Evolutionary conservation across 2,329 filamentous ascomycete species (phyloP).

Genomic region (Trichoderma oligosporum): DNA sequence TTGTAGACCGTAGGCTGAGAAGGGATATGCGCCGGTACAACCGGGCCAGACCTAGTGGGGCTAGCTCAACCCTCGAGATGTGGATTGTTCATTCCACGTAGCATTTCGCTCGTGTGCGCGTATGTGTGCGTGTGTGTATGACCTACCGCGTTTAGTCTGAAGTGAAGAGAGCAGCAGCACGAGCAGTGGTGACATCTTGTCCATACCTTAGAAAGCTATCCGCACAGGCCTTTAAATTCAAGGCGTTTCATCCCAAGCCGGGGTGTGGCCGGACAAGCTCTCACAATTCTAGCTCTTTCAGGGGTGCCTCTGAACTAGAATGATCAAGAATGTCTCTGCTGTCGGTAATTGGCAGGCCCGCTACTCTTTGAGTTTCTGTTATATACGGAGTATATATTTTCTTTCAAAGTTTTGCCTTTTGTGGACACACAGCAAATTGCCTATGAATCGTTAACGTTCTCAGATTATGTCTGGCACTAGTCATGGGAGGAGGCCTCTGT

Average conservation of each 20-base stretch:
- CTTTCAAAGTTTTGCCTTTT: neutral
- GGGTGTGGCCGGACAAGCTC: slow-evolving; percentile 18
- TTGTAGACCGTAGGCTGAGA: slow-evolving; percentile 15
- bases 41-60: slow-evolving; percentile 17
- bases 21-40: slow-evolving; percentile 18
- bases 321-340: slow-evolving; percentile 11
- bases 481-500: neutral
- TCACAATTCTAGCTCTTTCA: slow-evolving; percentile 12
- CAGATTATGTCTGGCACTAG: neutral
- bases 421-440: neutral
- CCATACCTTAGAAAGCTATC: neutral
- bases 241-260: slow-evolving; percentile 19
- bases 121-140: slow-evolving; percentile 2
- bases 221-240: neutral
- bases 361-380: slow-evolving; percentile 7
- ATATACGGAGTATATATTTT: no score
- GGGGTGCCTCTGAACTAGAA: slow-evolving; percentile 17
- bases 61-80: slow-evolving; percentile 12
- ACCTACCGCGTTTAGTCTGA: slow-evolving; percentile 4
- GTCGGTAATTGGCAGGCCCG: slow-evolving; percentile 19
- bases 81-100: slow-evolving; percentile 10
- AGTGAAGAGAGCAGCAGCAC: neutral
- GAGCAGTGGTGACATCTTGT: neutral
- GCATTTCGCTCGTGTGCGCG: slow-evolving; percentile 1
- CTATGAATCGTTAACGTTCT: neutral